Evolutionary conservation across 352 stramenopile species (phyloP).

Genomic region (Phytophthora aleatoria): DNA sequence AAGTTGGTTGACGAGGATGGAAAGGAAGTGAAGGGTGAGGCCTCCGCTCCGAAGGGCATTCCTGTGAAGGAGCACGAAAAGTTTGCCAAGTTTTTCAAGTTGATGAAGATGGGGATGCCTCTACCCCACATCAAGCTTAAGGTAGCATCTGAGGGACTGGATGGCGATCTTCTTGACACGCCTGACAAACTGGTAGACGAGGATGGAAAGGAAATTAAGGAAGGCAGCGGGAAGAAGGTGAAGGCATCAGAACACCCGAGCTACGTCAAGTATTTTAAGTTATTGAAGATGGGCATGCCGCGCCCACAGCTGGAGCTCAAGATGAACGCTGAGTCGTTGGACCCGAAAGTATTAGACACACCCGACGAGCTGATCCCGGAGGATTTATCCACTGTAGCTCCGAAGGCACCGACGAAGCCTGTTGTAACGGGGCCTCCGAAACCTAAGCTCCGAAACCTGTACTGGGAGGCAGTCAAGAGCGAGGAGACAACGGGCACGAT

Average conservation of each 20-base stretch:
- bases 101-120: conserved; percentile 89
- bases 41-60: conserved; percentile 28
- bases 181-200: conserved; percentile 65
- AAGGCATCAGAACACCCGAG: conserved; percentile 83
- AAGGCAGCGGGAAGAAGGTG: conserved; percentile 34
- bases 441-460: conserved; percentile 82
- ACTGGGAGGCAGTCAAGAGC: conserved; percentile 79
- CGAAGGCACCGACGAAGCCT: conserved; percentile 36
- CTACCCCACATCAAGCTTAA: conserved; percentile 91
- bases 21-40: conserved; percentile 43
- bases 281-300: conserved; percentile 95
- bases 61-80: conserved; percentile 67
- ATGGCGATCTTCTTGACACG: conserved; percentile 62
- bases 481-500: conserved; percentile 69
- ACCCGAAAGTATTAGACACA: conserved; percentile 89
- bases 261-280: conserved; percentile 96
- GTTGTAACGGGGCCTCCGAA: conserved; percentile 59
- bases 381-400: conserved; percentile 26
- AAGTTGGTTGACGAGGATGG: conserved; percentile 60
- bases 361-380: conserved; percentile 76
- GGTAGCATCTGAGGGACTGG: conserved; percentile 63
- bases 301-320: conserved; percentile 92
- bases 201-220: conserved; percentile 53
- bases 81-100: conserved; percentile 94
- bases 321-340: conserved; percentile 91